Base-by-base conservation (phyloP, 2,329 filamentous ascomycete genomes). In the Ascochyta lentis region DNA sequence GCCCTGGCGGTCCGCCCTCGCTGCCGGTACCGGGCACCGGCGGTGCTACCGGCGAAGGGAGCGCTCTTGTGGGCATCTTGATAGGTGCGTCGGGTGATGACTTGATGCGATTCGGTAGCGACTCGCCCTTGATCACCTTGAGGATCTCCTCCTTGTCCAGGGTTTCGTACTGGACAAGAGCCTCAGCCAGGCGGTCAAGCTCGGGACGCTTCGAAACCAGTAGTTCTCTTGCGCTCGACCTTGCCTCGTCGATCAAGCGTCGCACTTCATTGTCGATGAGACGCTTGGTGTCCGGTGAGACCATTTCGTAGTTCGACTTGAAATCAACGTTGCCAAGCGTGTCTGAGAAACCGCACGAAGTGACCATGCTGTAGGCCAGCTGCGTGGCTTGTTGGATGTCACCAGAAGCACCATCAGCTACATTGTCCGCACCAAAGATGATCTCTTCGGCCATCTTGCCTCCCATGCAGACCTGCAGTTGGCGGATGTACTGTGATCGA, bases 101-200 rank as follows among this genome's bases (percentile, higher is more conserved):
- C 58, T 82, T 84, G 46, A 91, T 77, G 57, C 91, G 90, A 41
- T 85, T 84, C 1, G 87, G 82, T 34, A 99, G 80, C 71, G 90
- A 89, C 78, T 97, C 92, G 33, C 95, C 95, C 48, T 85, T 86
- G 61, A 99, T 88, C 6, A 98, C 91, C 80, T 90, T 91, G 75
- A 93, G 87, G 60, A 98, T 96, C 76, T 99, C 95, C 3, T 89
- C 87, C 75, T 89, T 90, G 74, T 90, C 89, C 47, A 99, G 79
- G 0, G 92, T 97, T 81, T 99, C 95, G 76, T 97, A 98, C 76
- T 97, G 89, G 31, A 99, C 87, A 9, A 99, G 83, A 6, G 93
- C 95, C 70, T 93, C 88, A 26, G 95, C 94, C 9, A 99, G 81
- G 10, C 91, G 81, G 67, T 99, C 94, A 7, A 99, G 84, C 75